These are phyloP conservation scores for Dactylonectria macrodidyma DNA, from an alignment of 2,329 filamentous ascomycete genomes.

Conservation along the genomic window DNA sequence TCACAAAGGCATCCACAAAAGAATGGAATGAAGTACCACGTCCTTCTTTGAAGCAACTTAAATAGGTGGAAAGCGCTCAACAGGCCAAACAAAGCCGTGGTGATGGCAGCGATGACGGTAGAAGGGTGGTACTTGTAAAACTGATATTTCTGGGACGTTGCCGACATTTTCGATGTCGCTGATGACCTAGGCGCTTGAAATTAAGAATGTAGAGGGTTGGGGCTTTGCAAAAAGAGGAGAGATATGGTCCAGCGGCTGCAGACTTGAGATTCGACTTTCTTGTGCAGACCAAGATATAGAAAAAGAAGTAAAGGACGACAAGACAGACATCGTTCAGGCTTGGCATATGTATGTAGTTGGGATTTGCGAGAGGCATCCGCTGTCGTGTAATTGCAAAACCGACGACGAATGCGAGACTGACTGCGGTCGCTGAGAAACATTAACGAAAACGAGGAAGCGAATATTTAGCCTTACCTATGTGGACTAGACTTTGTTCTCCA, in stretches of 20 bases:
- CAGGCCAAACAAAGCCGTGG: neutral
- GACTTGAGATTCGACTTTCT: neutral
- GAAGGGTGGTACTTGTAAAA: neutral
- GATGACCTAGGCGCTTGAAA: neutral
- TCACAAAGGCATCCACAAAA: neutral
- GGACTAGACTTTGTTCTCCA: too few species aligned
- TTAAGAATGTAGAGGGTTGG: neutral
- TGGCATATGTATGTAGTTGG: too few species aligned
- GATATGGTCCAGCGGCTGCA: neutral
- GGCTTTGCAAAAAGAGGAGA: neutral
- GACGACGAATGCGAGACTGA: too few species aligned
- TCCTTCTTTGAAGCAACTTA: neutral
- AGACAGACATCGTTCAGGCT: neutral
- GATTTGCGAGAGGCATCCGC: too few species aligned
- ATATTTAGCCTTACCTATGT: too few species aligned
- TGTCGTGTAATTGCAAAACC: too few species aligned
- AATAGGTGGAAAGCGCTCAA: neutral
- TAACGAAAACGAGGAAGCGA: too few species aligned
- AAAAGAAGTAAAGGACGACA: neutral
- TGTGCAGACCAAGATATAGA: neutral
- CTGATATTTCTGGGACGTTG: neutral
- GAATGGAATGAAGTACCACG: neutral
- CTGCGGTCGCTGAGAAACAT: too few species aligned
- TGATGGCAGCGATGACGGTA: neutral
- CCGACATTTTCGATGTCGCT: neutral